Conservation (phyloP, 2,329 filamentous ascomycete genomes). For the Alternaria postmessia region DNA sequence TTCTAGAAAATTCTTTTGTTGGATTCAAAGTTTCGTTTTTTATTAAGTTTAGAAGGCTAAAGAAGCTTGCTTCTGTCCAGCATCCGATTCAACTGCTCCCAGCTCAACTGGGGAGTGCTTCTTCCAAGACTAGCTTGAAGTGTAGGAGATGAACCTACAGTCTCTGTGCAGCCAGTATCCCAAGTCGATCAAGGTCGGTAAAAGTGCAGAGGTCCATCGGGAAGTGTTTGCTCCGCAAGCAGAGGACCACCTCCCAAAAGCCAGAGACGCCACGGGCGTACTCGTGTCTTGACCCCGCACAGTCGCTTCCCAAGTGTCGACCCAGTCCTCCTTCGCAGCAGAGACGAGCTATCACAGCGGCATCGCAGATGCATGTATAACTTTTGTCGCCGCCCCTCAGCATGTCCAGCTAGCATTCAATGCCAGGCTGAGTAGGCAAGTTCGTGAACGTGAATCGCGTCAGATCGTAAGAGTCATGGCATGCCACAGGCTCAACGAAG, state of each 20-base stretch:
- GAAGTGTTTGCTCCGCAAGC: slow-evolving; percentile 48
- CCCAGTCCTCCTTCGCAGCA: slow-evolving; percentile 30
- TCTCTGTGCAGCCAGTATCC: slow-evolving; percentile 28
- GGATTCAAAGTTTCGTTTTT: slow-evolving; percentile 39
- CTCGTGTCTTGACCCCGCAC: slow-evolving; percentile 39
- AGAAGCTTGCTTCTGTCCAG: slow-evolving; percentile 57
- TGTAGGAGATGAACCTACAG: slow-evolving; percentile 65
- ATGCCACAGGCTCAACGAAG: slow-evolving; percentile 50
- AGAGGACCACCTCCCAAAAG: slow-evolving; percentile 46
- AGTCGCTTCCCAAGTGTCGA: slow-evolving; percentile 13
- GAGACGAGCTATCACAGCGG: slow-evolving; percentile 45
- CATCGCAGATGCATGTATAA: slow-evolving; percentile 52
- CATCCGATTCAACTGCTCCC: slow-evolving; percentile 60
- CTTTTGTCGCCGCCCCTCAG: slow-evolving; percentile 51
- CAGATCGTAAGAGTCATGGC: slow-evolving; percentile 43
- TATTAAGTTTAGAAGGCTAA: slow-evolving; percentile 50
- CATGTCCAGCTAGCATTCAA: slow-evolving; percentile 51
- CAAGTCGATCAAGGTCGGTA: slow-evolving; percentile 26
- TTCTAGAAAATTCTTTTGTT: background rate
- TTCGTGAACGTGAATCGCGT: slow-evolving; percentile 41
- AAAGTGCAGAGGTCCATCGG: slow-evolving; percentile 49
- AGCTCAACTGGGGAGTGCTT: slow-evolving; percentile 44
- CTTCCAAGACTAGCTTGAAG: slow-evolving; percentile 56
- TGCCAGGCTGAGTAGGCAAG: slow-evolving; percentile 46
- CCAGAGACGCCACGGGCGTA: slow-evolving; percentile 42